Conservation (phyloP, 2,329 filamentous ascomycete species). For the Pseudodiploospora longispora region DNA sequence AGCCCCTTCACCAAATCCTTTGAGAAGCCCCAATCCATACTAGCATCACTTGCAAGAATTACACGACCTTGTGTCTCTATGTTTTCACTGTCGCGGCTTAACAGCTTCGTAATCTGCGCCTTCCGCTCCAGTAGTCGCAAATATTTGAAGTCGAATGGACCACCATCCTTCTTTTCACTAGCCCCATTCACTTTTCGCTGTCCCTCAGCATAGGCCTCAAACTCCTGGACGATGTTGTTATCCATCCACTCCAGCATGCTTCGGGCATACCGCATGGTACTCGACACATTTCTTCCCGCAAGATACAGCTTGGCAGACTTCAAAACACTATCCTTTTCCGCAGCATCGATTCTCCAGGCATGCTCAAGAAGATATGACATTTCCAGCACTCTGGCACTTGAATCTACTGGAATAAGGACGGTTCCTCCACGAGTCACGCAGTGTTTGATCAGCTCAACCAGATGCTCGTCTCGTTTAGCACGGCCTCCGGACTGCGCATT, state of each 20-base stretch:
- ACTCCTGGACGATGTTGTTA: conserved; percentile 85
- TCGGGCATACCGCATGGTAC: conserved; percentile 81
- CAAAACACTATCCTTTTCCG: conserved; percentile 42
- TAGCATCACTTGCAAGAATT: conserved; percentile 84
- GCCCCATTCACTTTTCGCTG: conserved; percentile 38
- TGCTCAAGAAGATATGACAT: conserved; percentile 88
- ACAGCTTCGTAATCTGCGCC: conserved; percentile 67
- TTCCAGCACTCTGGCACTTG: conserved; percentile 88
- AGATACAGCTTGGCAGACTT: conserved; percentile 62
- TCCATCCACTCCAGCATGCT: conserved; percentile 99
- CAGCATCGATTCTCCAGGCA: conserved; percentile 67
- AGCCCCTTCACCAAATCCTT: conserved; percentile 68
- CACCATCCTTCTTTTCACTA: conserved; percentile 47
- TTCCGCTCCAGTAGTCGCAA: conserved; percentile 75
- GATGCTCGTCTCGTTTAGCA: conserved; percentile 74
- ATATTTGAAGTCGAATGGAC: conserved; percentile 86
- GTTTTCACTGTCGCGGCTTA: conserved; percentile 37
- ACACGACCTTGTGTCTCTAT: conserved; percentile 52
- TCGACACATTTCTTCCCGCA: conserved; percentile 76
- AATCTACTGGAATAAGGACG: conserved; percentile 89
- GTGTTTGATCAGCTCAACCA: conserved; percentile 73
- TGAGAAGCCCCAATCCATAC: conserved; percentile 91
- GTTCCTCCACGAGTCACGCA: conserved; percentile 78
- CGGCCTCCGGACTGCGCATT: conserved; percentile 63
- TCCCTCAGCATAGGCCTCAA: conserved; percentile 61